These are phyloP conservation scores for Apiospora sp. DNA, from an alignment of 2,329 filamentous ascomycete species.

Conservation along the genomic window DNA sequence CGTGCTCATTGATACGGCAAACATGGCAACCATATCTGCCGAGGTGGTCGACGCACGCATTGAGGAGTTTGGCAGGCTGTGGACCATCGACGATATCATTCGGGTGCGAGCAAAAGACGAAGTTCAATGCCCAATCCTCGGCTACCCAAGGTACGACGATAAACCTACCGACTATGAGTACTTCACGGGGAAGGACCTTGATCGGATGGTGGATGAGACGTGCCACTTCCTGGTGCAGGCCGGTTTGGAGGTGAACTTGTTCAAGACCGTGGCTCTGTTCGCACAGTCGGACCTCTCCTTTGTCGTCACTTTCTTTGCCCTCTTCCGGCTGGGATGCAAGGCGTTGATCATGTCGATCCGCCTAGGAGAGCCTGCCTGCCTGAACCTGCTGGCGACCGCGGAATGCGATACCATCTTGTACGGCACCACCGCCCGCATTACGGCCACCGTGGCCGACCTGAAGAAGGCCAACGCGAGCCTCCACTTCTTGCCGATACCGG, in stretches of 20 bases:
- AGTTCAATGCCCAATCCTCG: slow-evolving; percentile 50
- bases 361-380: slow-evolving; percentile 48
- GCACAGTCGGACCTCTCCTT: slow-evolving; percentile 51
- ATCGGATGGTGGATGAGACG: slow-evolving; percentile 49
- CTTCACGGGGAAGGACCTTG: slow-evolving; percentile 50
- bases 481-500: slow-evolving; percentile 27
- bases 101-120: slow-evolving; percentile 47
- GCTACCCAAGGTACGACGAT: slow-evolving; percentile 46
- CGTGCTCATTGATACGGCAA: not conserved
- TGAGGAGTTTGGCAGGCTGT: slow-evolving; percentile 46
- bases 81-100: slow-evolving; percentile 51
- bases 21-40: slow-evolving; percentile 40
- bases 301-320: slow-evolving; percentile 51
- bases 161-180: slow-evolving; percentile 46
- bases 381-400: slow-evolving; percentile 48
- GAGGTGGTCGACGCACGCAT: slow-evolving; percentile 40
- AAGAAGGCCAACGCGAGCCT: slow-evolving; percentile 34
- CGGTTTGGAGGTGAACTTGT: slow-evolving; percentile 37
- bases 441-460: slow-evolving; percentile 40
- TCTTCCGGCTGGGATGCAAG: slow-evolving; percentile 53
- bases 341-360: slow-evolving; percentile 53
- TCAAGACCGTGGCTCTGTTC: slow-evolving; percentile 48
- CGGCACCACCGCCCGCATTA: slow-evolving; percentile 44
- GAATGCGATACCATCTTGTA: slow-evolving; percentile 46
- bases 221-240: slow-evolving; percentile 42